Evolutionary conservation across 306 rosid species (phyloP), one percentile per base, ranked within the genome.

Genomic region (Pueraria montana): DNA sequence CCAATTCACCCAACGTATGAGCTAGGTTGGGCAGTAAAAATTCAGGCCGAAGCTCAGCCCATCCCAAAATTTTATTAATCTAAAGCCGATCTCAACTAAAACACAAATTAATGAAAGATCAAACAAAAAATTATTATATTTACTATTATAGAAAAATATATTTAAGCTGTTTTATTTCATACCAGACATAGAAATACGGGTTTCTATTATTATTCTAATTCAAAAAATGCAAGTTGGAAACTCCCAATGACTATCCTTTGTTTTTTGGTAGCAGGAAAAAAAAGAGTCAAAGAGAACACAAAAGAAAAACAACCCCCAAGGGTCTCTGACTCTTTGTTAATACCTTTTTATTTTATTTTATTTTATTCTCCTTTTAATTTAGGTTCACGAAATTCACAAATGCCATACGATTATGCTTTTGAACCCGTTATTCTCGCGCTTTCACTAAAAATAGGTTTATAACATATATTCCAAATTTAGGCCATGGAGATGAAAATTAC

Each of bases 391-490:
- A 62, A 79, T 80, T 52, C 53, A 81, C 63, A 72, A 45, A 40
- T 55, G 79, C 27, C 86, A 23, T 77, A 79, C 50, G 79, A 69
- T 42, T 77, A 72, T 77, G 34, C 30, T n/a, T 18, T 52, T 32
- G 9, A 83, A 87, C 83, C 86, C 97, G 91, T 67, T 40, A 76
- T 86, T 89, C 46, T 84, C 87, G 92, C 92, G 82, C 79, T n/a
- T 76, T 69, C 79, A 82, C 92, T 75, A 77, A 87, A 86, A 88
- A 78, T 64, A 63, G 70, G 81, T 67, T 82, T 12, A 3, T 8
- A 76, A 55, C 30, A 73, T 66, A 30, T 9, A 49, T 49, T 82
- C 87, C 82, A 85, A 84, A 85, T 81, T 71, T 86, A 82, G 87
- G 26, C 40, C 2, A 73, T 3, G 83, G 32, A 50, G 52, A 64